A percentile compares a stretch with the other conserved stretches of the same genome.
These are phyloP conservation scores for Alternaria sp. DNA, from an alignment of 2,329 filamentous ascomycete species.

Conservation along the genomic window DNA sequence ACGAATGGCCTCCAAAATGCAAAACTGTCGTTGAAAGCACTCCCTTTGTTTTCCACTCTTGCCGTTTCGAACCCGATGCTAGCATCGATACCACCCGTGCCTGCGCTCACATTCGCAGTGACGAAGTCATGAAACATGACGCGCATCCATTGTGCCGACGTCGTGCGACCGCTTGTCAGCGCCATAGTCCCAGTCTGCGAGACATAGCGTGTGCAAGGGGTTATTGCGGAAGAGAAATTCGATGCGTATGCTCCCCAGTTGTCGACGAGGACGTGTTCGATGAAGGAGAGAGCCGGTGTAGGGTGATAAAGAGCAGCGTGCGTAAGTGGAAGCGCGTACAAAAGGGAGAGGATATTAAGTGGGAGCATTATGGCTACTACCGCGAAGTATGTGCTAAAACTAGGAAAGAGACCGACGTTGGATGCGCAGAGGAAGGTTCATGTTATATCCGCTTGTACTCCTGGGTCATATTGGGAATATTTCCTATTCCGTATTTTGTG, in stretches of 20 bases:
- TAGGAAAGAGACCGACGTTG: not conserved
- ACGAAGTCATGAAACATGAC: constrained; percentile 45
- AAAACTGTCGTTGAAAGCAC: constrained; percentile 42
- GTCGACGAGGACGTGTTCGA: constrained; percentile 27
- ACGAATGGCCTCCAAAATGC: constrained; percentile 34
- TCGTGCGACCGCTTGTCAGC: constrained; percentile 16
- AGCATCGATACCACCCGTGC: constrained; percentile 42
- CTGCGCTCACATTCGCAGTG: constrained; percentile 31
- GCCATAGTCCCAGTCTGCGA: constrained; percentile 14
- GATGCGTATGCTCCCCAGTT: constrained; percentile 27
- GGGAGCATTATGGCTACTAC: not conserved
- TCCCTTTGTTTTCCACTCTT: constrained; percentile 34
- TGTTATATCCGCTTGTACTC: not conserved
- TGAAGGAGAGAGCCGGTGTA: constrained; percentile 7
- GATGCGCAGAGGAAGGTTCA: not conserved
- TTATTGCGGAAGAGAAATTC: constrained; percentile 28
- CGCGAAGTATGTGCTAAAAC: not conserved
- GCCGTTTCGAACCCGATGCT: constrained; percentile 41
- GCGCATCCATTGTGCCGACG: constrained; percentile 37
- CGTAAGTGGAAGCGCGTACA: not conserved
- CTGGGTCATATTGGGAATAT: not conserved
- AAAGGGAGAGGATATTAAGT: not conserved
- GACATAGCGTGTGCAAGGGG: constrained; percentile 26
- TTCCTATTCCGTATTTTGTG: not conserved
- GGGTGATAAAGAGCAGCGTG: constrained; percentile 15